These are phyloP conservation scores for Butyriboletus loyo DNA, from an alignment of 768 basidiomycete genomes.

Conservation along the genomic window DNA sequence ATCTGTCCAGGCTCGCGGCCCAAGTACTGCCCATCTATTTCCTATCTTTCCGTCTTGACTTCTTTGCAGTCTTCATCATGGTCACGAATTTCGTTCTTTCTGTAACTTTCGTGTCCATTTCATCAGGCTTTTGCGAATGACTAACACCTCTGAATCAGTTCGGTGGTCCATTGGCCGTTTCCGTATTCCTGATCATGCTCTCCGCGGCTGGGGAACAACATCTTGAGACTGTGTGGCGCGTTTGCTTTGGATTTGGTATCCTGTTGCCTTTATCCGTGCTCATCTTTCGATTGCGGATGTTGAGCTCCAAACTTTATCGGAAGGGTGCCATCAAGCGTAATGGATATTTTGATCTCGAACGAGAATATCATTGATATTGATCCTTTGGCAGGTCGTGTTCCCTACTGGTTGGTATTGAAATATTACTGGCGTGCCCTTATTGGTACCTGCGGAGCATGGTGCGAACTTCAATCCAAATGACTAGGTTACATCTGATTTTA, in stretches of 20 bases:
- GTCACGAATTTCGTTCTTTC: conserved; percentile 70
- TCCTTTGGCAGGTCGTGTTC: conserved; percentile 45
- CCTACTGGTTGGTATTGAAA: conserved; percentile 57
- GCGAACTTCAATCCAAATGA: neutral
- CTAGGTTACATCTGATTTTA: conserved; percentile 1
- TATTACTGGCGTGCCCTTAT: conserved; percentile 67
- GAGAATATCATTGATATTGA: conserved; percentile 8
- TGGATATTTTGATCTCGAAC: conserved; percentile 3
- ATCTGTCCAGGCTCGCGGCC: conserved; percentile 56
- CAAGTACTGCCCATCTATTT: conserved; percentile 36
- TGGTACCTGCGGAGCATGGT: conserved; percentile 76
- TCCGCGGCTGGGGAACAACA: conserved; percentile 63
- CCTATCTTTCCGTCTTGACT: neutral
- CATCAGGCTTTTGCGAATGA: neutral
- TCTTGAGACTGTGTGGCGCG: conserved; percentile 64
- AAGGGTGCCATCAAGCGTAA: conserved; percentile 64
- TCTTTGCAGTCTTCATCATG: conserved; percentile 59
- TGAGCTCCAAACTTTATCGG: conserved; percentile 61
- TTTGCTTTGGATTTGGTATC: conserved; percentile 63
- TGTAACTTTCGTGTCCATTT: conserved; percentile 33
- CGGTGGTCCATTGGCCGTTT: conserved; percentile 63
- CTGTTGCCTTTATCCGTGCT: conserved; percentile 65
- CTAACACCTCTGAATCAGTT: conserved; percentile 37
- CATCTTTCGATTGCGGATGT: conserved; percentile 69
- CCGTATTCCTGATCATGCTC: conserved; percentile 65